Percentiles rank a stretch among this genome's conserved stretches.
Evolutionary conservation across 208 protist species (phyloP).

Genomic region (Leishmania major): DNA sequence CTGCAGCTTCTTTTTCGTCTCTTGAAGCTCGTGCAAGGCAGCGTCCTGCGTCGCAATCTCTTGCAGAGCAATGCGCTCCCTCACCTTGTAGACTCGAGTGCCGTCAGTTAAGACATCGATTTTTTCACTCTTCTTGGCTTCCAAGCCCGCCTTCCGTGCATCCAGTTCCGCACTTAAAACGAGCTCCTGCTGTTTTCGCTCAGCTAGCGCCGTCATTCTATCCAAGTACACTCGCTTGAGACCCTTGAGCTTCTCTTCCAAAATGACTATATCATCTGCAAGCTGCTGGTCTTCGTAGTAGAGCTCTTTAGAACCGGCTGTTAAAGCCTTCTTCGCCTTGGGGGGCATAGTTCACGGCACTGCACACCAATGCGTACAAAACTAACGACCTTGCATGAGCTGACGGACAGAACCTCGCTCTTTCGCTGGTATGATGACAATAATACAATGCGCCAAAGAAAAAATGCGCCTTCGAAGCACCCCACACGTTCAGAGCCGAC

Average conservation of each 20-base stretch:
- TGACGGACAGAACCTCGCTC: background rate
- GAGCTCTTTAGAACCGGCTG: conserved; percentile 31
- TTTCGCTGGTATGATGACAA: background rate
- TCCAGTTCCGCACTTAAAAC: conserved; percentile 32
- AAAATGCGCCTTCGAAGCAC: background rate
- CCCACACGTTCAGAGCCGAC: background rate
- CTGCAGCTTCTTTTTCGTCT: conserved; percentile 62
- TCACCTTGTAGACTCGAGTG: conserved; percentile 84
- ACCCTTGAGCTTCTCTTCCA: conserved; percentile 54
- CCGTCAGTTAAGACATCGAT: conserved; percentile 87
- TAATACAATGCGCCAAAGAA: background rate
- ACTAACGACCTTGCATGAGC: background rate
- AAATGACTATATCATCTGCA: conserved; percentile 56
- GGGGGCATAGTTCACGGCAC: conserved; percentile 10
- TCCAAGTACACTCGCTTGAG: conserved; percentile 64
- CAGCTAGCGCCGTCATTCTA: conserved; percentile 50
- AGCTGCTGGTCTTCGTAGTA: conserved; percentile 73
- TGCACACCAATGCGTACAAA: background rate
- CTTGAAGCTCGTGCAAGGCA: conserved; percentile 52
- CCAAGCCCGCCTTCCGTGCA: conserved; percentile 36
- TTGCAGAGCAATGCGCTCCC: conserved; percentile 65
- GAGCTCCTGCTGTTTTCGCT: conserved; percentile 43
- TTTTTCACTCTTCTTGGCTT: conserved; percentile 48
- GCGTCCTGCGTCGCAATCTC: conserved; percentile 62
- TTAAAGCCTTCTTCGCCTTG: conserved; percentile 30